Evolutionary conservation across 805 yeast species (phyloP).

Genomic region (Cyberlindnera suaveolens): DNA sequence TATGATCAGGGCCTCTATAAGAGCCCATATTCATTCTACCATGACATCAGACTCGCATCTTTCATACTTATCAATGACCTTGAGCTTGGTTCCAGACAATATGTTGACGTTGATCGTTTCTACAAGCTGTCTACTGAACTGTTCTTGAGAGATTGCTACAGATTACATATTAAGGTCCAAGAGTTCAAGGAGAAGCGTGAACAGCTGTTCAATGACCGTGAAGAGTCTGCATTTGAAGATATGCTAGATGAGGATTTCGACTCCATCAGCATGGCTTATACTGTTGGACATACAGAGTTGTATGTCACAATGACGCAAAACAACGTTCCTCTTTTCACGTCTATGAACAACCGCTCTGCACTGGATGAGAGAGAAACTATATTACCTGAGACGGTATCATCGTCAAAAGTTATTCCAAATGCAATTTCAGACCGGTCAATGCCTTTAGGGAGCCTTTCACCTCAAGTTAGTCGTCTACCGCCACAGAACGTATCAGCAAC

Average conservation of each 20-base stretch:
- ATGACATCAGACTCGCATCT: slow-evolving; percentile 58
- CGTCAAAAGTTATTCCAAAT: slow-evolving; percentile 65
- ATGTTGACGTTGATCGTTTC: slow-evolving; percentile 52
- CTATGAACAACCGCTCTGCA: slow-evolving; percentile 60
- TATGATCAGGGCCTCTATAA: slow-evolving; percentile 34
- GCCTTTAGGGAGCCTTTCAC: slow-evolving; percentile 25
- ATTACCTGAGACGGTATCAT: slow-evolving; percentile 59
- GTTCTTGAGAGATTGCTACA: slow-evolving; percentile 52
- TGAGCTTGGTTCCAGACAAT: slow-evolving; percentile 42
- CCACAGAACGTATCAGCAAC: slow-evolving; percentile 33
- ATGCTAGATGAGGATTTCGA: slow-evolving; percentile 52
- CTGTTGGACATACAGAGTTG: slow-evolving; percentile 57
- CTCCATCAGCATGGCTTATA: slow-evolving; percentile 48
- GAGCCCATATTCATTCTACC: slow-evolving; percentile 49
- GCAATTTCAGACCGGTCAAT: slow-evolving; percentile 16
- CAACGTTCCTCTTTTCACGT: slow-evolving; percentile 75
- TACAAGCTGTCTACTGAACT: slow-evolving; percentile 58
- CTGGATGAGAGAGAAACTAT: slow-evolving; percentile 69
- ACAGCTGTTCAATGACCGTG: slow-evolving; percentile 8
- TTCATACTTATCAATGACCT: slow-evolving; percentile 40
- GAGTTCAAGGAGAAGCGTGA: slow-evolving; percentile 6
- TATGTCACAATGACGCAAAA: slow-evolving; percentile 50
- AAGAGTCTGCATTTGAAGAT: slow-evolving; percentile 25
- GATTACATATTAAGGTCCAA: slow-evolving; percentile 24
- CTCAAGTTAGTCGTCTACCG: slow-evolving; percentile 14